These are phyloP conservation scores for Quercus bicolor DNA, from an alignment of 306 rosid genomes.

Conservation along the genomic window DNA sequence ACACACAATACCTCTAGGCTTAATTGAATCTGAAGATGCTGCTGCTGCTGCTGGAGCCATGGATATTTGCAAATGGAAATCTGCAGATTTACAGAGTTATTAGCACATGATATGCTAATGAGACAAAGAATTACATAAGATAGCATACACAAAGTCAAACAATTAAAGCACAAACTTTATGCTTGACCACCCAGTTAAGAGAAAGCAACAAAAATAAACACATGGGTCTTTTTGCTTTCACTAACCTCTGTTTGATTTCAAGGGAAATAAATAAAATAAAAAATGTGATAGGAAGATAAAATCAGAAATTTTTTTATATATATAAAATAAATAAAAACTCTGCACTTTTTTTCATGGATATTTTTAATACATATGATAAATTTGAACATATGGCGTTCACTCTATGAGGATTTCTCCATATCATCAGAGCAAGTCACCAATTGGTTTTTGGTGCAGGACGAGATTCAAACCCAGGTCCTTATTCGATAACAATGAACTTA, in stretches of 20 bases:
- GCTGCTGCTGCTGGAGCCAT: constrained; percentile 63
- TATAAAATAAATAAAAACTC: too few relatives aligned
- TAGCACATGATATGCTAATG: neutral
- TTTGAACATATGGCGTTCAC: too few relatives aligned
- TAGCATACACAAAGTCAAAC: neutral
- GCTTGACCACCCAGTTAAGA: neutral
- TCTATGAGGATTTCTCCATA: too few relatives aligned
- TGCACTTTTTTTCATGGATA: too few relatives aligned
- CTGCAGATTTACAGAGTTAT: constrained; percentile 28
- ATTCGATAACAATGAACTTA: too few relatives aligned
- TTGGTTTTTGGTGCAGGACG: too few relatives aligned
- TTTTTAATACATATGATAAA: too few relatives aligned
- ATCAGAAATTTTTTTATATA: too few relatives aligned
- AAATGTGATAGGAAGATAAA: too few relatives aligned
- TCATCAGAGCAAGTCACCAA: too few relatives aligned
- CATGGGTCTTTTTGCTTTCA: neutral
- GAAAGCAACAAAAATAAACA: neutral
- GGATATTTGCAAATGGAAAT: constrained; percentile 25
- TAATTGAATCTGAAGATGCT: constrained; percentile 62
- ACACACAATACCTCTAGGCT: constrained; percentile 66
- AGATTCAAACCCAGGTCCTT: too few relatives aligned
- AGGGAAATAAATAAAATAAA: neutral
- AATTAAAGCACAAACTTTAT: constrained; percentile 4
- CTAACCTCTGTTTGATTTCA: neutral
- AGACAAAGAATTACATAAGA: neutral